These are phyloP conservation scores for Guyanaporus albipodus DNA, from an alignment of 768 basidiomycete species.

Conservation along the genomic window DNA sequence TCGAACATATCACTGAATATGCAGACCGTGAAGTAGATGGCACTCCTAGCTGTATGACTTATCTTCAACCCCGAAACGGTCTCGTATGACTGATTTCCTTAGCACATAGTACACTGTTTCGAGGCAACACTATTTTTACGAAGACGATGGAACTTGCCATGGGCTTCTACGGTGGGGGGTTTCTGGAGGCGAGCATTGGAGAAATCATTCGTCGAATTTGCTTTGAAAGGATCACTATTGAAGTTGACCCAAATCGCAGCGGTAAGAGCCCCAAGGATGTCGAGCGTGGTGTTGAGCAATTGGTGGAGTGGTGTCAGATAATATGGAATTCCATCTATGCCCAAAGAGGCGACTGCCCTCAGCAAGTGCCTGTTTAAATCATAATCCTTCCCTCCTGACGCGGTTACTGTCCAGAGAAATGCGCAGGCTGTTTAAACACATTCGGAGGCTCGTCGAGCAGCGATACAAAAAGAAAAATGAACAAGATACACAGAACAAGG, in stretches of 20 bases:
- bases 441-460: constrained; percentile 69
- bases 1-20: constrained; percentile 67
- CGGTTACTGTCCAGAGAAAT: constrained; percentile 52
- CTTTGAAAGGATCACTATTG: constrained; percentile 70
- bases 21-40: constrained; percentile 69
- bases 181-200: constrained; percentile 80
- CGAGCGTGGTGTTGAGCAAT: constrained; percentile 61
- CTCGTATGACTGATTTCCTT: constrained; percentile 2
- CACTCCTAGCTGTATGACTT: constrained; percentile 55
- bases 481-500: constrained; percentile 41
- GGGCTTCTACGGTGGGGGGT: constrained; percentile 74
- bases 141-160: constrained; percentile 79
- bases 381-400: constrained; percentile 4
- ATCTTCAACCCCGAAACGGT: neutral
- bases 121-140: constrained; percentile 62
- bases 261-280: constrained; percentile 57
- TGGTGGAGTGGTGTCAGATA: constrained; percentile 75
- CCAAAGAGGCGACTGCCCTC: constrained; percentile 67
- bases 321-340: constrained; percentile 82
- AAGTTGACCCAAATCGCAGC: constrained; percentile 74
- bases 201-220: constrained; percentile 63
- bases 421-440: constrained; percentile 61
- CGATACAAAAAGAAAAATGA: constrained; percentile 46
- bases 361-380: constrained; percentile 42
- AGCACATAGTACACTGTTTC: constrained; percentile 78